Evolutionary conservation across 495 filamentous ascomycete genomes (phyloP).

Genomic region (Chaetomidium leptoderma): DNA sequence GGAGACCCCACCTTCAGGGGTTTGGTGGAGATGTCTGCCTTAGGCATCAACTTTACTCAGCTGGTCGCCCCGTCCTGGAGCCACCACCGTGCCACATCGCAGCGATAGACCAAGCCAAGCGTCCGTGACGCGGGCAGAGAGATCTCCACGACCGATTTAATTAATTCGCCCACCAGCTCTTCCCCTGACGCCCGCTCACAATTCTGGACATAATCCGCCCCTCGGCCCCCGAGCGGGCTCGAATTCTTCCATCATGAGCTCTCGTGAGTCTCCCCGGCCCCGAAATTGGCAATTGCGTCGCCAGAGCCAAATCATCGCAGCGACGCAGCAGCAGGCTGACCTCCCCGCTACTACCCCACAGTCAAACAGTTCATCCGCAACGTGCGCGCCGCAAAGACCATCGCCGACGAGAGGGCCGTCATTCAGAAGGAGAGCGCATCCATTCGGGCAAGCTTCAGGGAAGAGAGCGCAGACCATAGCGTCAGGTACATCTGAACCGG

Average conservation of each 20-base stretch:
- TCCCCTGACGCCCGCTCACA: conserved; percentile 5
- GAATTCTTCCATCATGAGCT: conserved; percentile 41
- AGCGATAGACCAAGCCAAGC: neutral
- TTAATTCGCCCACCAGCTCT: conserved; percentile 12
- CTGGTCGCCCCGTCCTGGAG: neutral
- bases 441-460: conserved; percentile 92
- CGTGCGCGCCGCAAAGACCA: conserved; percentile 95
- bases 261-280: conserved; percentile 32
- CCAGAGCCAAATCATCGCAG: neutral
- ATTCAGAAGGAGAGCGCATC: conserved; percentile 98
- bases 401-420: conserved; percentile 95
- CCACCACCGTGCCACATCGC: conserved; percentile 9
- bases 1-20: neutral
- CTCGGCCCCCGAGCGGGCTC: conserved; percentile 43
- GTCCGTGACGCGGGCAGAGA: conserved; percentile 8
- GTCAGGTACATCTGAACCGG: conserved; percentile 58
- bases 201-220: conserved; percentile 36
- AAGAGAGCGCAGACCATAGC: conserved; percentile 88
- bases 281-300: neutral
- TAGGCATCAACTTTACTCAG: neutral
- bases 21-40: neutral
- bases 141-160: conserved; percentile 13
- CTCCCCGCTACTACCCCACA: conserved; percentile 35
- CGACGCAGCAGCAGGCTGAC: conserved; percentile 9
- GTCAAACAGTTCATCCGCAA: conserved; percentile 99